A percentile compares a stretch with the other conserved stretches of the same genome.
phyloP scores from a whole-genome alignment of 306 rosid species.

The Urtica urens region DNA sequence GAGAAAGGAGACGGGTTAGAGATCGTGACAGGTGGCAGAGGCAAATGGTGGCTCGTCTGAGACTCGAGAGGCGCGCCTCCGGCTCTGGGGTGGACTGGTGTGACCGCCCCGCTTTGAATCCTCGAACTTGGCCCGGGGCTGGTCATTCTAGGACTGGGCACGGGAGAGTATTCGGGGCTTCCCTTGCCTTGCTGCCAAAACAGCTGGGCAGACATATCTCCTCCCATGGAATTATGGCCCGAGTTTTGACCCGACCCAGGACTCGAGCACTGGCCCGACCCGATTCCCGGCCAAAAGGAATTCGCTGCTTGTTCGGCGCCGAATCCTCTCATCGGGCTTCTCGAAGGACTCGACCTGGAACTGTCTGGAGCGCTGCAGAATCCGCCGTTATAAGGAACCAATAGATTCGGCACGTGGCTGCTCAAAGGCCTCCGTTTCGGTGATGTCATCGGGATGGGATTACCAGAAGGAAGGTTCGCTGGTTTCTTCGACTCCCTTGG shows the following conservation, averaged over 20 bases:
- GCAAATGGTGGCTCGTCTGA: constrained; percentile 75
- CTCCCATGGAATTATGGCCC: constrained; percentile 98
- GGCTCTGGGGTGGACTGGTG: constrained; percentile 92
- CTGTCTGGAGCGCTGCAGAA: constrained; percentile 88
- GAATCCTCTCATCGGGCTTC: constrained; percentile 55
- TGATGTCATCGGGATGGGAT: constrained; percentile 39
- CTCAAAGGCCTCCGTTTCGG: constrained; percentile 76
- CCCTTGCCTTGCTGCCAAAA: constrained; percentile 60
- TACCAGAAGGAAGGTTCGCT: constrained; percentile 37
- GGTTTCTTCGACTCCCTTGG: constrained; percentile 49
- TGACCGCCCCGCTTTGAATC: constrained; percentile 98
- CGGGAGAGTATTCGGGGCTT: constrained; percentile 60
- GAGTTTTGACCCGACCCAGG: constrained; percentile 98
- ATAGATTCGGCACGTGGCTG: constrained; percentile 75
- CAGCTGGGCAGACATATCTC: constrained; percentile 72
- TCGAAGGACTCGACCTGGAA: constrained; percentile 63
- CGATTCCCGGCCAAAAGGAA: constrained; percentile 49
- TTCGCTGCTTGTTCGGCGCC: constrained; percentile 42
- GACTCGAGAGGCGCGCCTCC: constrained; percentile 57
- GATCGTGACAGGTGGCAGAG: constrained; percentile 81
- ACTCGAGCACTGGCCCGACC: constrained; percentile 96
- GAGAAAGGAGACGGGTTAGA: constrained; percentile 56
- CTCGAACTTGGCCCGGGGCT: constrained; percentile 93
- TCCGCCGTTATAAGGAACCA: constrained; percentile 71
- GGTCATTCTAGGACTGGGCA: constrained; percentile 53